phyloP scores from a whole-genome alignment of 2,329 filamentous ascomycete genomes.

The Phaeoacremonium minimum region DNA sequence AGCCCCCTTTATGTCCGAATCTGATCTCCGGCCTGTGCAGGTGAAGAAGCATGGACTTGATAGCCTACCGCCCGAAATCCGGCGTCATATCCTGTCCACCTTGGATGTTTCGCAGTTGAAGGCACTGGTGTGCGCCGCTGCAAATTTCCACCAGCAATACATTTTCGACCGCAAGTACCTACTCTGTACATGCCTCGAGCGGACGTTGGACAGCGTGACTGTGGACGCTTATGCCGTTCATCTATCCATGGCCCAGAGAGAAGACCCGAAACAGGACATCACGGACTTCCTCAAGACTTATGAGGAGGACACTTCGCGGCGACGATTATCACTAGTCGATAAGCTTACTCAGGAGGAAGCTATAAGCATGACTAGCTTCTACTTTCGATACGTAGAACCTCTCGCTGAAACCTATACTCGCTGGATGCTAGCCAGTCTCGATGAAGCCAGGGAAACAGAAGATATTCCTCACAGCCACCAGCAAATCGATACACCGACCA shows the following conservation, averaged over 20 bases:
- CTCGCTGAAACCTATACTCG: neutral
- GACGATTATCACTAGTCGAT: neutral
- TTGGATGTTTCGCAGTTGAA: slow-evolving; percentile 12
- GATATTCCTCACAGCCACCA: neutral
- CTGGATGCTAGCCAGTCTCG: neutral
- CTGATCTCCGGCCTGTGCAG: neutral
- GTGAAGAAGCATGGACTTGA: slow-evolving; percentile 1
- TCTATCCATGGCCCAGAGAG: neutral
- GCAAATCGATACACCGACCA: neutral
- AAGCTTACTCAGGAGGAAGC: slow-evolving; percentile 1
- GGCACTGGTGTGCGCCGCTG: slow-evolving; percentile 18
- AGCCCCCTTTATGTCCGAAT: neutral
- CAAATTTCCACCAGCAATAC: slow-evolving; percentile 19
- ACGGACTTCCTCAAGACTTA: neutral
- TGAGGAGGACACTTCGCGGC: neutral
- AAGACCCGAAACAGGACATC: too few species aligned
- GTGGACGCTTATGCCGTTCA: slow-evolving; percentile 9
- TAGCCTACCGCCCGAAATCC: slow-evolving; percentile 19
- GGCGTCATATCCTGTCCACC: slow-evolving; percentile 13
- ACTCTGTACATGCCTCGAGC: slow-evolving; percentile 12
- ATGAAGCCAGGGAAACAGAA: neutral
- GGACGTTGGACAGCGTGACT: slow-evolving; percentile 11
- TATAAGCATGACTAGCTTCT: neutral
- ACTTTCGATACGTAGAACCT: neutral
- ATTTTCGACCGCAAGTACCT: slow-evolving; percentile 13